These are phyloP conservation scores for Phylloboletellus chloephorus DNA, from an alignment of 1,284 basidiomycete species.

Conservation along the genomic window DNA sequence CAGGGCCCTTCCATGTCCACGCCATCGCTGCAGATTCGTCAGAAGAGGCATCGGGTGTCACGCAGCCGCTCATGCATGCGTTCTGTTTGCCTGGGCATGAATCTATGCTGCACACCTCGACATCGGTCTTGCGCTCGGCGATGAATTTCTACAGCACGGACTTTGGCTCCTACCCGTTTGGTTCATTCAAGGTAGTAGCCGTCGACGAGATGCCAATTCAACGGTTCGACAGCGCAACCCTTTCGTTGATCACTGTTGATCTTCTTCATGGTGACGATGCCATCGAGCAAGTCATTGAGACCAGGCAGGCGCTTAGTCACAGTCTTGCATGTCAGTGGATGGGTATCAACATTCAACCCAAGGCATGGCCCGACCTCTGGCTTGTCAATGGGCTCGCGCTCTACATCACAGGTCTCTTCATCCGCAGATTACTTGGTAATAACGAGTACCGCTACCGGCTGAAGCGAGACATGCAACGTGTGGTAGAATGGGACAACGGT, in stretches of 20 bases:
- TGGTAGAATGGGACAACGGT: constrained; percentile 84
- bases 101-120: constrained; percentile 61
- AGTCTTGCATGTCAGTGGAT: constrained; percentile 95
- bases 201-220: constrained; percentile 82
- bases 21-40: constrained; percentile 64
- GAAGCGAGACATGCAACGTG: constrained; percentile 96
- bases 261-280: constrained; percentile 84
- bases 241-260: constrained; percentile 80
- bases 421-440: constrained; percentile 86
- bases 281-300: constrained; percentile 93
- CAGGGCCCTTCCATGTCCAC: constrained; percentile 87
- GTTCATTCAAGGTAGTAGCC: constrained; percentile 94
- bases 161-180: constrained; percentile 95
- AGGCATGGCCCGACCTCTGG: constrained; percentile 95
- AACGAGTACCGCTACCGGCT: constrained; percentile 96
- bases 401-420: constrained; percentile 87
- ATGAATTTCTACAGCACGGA: constrained; percentile 92
- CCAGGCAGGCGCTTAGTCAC: constrained; percentile 81
- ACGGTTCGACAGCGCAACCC: constrained; percentile 79
- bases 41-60: constrained; percentile 57
- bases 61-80: constrained; percentile 84
- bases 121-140: constrained; percentile 77
- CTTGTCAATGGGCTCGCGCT: constrained; percentile 89
- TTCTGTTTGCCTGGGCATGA: constrained; percentile 91
- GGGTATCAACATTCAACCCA: constrained; percentile 94